phyloP scores from a whole-genome alignment of 1,284 basidiomycete species.

The Rhodofomes roseus region DNA sequence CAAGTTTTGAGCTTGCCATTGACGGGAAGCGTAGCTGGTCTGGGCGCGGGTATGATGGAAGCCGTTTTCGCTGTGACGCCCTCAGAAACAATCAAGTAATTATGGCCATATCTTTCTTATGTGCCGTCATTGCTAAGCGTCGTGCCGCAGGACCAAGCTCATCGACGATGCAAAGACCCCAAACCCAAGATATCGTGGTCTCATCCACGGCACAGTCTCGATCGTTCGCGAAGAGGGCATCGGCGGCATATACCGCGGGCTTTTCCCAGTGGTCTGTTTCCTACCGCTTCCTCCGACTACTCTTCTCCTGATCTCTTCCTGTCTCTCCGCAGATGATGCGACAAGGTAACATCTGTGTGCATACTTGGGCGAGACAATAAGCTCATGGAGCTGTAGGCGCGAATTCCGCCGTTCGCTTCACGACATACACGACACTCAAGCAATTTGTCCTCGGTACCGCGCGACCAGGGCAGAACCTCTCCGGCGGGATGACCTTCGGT shows the following conservation, averaged over 20 bases:
- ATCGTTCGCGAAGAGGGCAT: slow-evolving; percentile 88
- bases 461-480: slow-evolving; percentile 81
- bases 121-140: neutral
- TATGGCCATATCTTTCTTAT: slow-evolving; percentile 1
- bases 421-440: slow-evolving; percentile 91
- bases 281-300: slow-evolving; percentile 3
- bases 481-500: slow-evolving; percentile 87
- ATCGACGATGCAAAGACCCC: slow-evolving; percentile 91
- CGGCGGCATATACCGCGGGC: slow-evolving; percentile 83
- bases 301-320: neutral
- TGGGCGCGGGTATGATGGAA: slow-evolving; percentile 94
- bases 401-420: slow-evolving; percentile 96
- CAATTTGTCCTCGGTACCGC: slow-evolving; percentile 86
- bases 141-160: slow-evolving; percentile 80
- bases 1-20: neutral
- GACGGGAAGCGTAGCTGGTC: slow-evolving; percentile 61
- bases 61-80: slow-evolving; percentile 95
- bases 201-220: slow-evolving; percentile 79
- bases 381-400: slow-evolving; percentile 43
- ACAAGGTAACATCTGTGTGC: slow-evolving; percentile 51
- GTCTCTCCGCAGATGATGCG: slow-evolving; percentile 78
- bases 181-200: slow-evolving; percentile 83
- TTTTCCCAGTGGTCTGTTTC: slow-evolving; percentile 86
- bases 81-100: slow-evolving; percentile 96
- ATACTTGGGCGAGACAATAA: neutral